phyloP scores from a whole-genome alignment of 192 early-diverging fungal genomes.

The Linnemannia exigua region DNA sequence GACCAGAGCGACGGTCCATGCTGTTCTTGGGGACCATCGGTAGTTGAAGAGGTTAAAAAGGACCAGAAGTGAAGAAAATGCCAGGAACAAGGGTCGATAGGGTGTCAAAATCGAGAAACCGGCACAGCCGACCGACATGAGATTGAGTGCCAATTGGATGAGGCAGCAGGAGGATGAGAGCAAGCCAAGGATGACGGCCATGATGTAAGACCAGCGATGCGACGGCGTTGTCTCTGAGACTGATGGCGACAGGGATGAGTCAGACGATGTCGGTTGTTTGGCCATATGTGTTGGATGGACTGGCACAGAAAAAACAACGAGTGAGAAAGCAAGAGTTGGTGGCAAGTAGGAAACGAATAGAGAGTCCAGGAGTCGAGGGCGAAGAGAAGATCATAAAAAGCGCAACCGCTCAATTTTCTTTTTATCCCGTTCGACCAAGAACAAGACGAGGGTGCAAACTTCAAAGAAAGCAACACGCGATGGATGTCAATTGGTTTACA shows the following conservation, averaged over 20 bases:
- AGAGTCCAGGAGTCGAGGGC: background rate
- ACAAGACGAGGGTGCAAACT: too few species aligned
- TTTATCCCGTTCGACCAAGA: too few species aligned
- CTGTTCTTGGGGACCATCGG: conserved; percentile 38
- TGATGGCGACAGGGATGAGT: background rate
- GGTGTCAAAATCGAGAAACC: conserved; percentile 69
- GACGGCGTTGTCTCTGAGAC: background rate
- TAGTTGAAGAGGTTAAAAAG: conserved; percentile 32
- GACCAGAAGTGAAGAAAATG: conserved; percentile 43
- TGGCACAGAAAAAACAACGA: background rate
- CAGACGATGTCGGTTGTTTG: background rate
- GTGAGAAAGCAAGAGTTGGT: background rate
- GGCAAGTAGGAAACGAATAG: background rate
- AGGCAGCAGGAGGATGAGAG: conserved; percentile 67
- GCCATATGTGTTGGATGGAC: background rate
- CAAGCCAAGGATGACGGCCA: conserved; percentile 49
- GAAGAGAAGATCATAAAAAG: too few species aligned
- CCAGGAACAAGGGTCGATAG: conserved; percentile 56
- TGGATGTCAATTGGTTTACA: background rate
- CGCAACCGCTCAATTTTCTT: too few species aligned
- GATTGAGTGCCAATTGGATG: conserved; percentile 66
- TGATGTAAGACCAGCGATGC: conserved; percentile 20
- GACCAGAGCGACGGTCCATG: conserved; percentile 21
- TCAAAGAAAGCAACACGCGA: background rate
- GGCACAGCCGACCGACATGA: conserved; percentile 67